Base-by-base conservation (phyloP, 768 basidiomycete genomes). In the Leccinum fibrillosum region DNA sequence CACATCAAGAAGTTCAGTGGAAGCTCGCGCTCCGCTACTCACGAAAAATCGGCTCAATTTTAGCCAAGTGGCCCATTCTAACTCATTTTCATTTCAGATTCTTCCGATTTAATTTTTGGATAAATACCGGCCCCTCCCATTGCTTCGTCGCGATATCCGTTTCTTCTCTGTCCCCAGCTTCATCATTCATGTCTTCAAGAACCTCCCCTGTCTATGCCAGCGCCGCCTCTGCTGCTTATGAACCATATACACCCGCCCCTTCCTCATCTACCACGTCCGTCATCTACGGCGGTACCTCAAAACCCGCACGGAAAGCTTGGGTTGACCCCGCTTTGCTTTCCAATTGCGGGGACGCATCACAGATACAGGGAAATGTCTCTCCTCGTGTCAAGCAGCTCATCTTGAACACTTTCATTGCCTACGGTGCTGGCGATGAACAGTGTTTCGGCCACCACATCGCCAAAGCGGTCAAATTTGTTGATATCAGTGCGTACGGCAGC, bases 401-500 rank as follows among this genome's bases (percentile, higher is more conserved):
- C 56, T 76, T 82, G 61, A 89, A 89, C 71, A 86, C 85, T 0
- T 85, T 84, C 69, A 81, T 80, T 58, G 77, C 81, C 21, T 90
- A 89, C 60, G 88, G 88, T n/a, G 85, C 88, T 19, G 87, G 86
- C 13, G 77, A 78, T 54, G 77, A 79, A 55, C 81, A 84, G 17
- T 81, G 77, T 53, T 89, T 89, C 50, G 88, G 83, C 4, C 77
- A 85, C 64, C 74, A 75, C 48, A 82, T 87, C 34, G 87, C 88
- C 13, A 81, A 80, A 64, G 73, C 77, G 0, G 82, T 87, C 54
- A 80, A 76, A 63, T 84, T 89, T 51, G 78, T 83, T 23, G 83
- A 87, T 57, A 81, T 89, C 45, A 82, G 76, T 56, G 73, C 82
- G 25, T 75, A 80, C 52, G 71, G 76, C 55, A 75, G 77, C n/a